Percentiles rank a stretch among this genome's conserved stretches.
Evolutionary conservation across 2,329 filamentous ascomycete species (phyloP).

Genomic region (Trichoderma koningii): DNA sequence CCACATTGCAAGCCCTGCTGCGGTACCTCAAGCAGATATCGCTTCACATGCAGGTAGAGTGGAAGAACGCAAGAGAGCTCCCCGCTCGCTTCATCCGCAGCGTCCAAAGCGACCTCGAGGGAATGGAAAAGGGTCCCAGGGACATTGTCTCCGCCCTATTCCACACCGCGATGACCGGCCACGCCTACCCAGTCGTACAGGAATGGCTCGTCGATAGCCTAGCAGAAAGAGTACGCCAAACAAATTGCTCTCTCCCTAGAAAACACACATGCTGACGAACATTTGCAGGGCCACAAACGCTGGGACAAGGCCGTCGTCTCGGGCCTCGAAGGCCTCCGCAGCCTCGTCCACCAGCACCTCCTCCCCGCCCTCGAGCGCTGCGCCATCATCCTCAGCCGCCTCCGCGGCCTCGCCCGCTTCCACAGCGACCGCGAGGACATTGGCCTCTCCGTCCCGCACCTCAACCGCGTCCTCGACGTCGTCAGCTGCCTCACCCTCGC

Average conservation of each 20-base stretch:
- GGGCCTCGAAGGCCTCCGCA: constrained; percentile 75
- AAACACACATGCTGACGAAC: constrained; percentile 40
- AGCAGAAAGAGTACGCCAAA: constrained; percentile 66
- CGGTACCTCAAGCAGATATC: constrained; percentile 83
- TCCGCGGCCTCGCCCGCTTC: constrained; percentile 82
- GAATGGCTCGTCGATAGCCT: constrained; percentile 90
- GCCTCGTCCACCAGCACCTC: constrained; percentile 82
- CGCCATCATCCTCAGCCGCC: constrained; percentile 75
- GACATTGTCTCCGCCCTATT: constrained; percentile 75
- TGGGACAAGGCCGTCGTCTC: constrained; percentile 88
- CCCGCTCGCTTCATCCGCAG: constrained; percentile 76
- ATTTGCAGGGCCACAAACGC: constrained; percentile 77
- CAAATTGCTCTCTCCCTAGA: constrained; percentile 58
- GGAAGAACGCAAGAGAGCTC: constrained; percentile 78
- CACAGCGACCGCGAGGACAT: constrained; percentile 67
- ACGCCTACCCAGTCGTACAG: constrained; percentile 71
- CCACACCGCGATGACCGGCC: constrained; percentile 80
- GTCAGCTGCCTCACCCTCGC: constrained; percentile 75
- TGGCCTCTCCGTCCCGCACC: constrained; percentile 64
- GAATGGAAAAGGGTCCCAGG: constrained; percentile 56
- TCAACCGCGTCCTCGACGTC: constrained; percentile 68
- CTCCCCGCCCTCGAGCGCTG: constrained; percentile 85
- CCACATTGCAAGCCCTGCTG: constrained; percentile 81
- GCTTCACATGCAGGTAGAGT: constrained; percentile 77
- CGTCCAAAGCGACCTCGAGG: constrained; percentile 72